These are phyloP conservation scores for Pholiota microspora DNA, from an alignment of 768 basidiomycete genomes.

Conservation along the genomic window DNA sequence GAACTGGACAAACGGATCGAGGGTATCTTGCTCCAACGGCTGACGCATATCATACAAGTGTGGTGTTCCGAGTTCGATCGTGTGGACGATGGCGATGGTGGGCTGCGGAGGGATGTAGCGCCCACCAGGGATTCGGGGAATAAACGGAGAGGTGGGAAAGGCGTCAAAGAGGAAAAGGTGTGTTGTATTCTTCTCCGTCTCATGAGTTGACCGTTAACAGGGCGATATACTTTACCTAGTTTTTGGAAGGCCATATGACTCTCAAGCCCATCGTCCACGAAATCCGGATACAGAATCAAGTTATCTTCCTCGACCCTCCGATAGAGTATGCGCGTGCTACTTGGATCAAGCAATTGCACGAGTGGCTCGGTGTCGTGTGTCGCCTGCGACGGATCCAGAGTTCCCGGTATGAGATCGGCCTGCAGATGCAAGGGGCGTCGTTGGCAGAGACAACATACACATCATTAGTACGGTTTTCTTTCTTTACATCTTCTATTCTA, in stretches of 20 bases:
- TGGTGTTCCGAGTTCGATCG: conserved; percentile 91
- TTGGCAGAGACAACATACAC: conserved; percentile 77
- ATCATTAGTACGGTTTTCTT: conserved; percentile 56
- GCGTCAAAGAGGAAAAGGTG: conserved; percentile 79
- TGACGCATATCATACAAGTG: conserved; percentile 74
- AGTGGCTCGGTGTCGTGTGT: conserved; percentile 73
- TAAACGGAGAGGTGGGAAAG: conserved; percentile 70
- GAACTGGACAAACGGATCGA: conserved; percentile 85
- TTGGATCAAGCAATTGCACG: conserved; percentile 18
- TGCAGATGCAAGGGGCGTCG: conserved; percentile 78
- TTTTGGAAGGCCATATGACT: conserved; percentile 69
- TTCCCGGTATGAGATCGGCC: conserved; percentile 94
- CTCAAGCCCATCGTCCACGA: conserved; percentile 91
- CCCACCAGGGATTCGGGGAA: conserved; percentile 53
- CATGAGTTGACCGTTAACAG: no score
- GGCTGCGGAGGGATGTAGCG: conserved; percentile 43
- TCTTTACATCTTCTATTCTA: neutral
- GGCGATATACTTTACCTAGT: no score
- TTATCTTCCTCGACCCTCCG: conserved; percentile 97
- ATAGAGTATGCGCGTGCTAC: conserved; percentile 90
- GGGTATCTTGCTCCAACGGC: conserved; percentile 68
- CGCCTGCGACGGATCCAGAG: conserved; percentile 85
- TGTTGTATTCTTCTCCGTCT: conserved; percentile 20
- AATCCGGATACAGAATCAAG: conserved; percentile 97
- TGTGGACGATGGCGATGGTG: conserved; percentile 59